Evolutionary conservation across 805 yeast species (phyloP), one percentile per base, ranked within the genome.

Genomic region (Starmerella bacillaris): DNA sequence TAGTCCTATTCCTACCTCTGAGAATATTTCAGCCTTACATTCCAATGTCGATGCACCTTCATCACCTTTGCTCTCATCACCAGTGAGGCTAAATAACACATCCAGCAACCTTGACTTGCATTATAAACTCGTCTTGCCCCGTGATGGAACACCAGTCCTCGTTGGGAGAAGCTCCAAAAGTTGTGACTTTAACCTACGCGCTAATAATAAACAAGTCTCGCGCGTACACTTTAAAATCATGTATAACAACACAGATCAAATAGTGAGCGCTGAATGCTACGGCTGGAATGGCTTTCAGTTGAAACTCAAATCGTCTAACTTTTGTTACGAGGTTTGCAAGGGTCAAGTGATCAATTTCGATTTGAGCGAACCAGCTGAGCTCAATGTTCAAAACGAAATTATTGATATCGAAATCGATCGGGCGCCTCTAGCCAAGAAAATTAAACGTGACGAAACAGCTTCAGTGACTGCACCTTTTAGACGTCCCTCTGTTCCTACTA

Each of bases 271-370:
- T 34, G 67, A 67, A 30, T 86, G 95, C 54, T 54, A 71, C 36
- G 95, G 96, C 3, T 68, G 72, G 57, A 86, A 86, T 53, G 94
- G 95, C 8, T 19, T 29, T 17, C 6, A 7, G 14, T 58, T 78
- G 34, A 64, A 68, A 7, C 67, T 83, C 15, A 21, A 17, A 19
- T 31, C 39, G 7, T 40, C 37, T 4, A 35, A 37, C 2, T 58
- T 72, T 44, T 14, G 15, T 14, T 65, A 74, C 42, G 59, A 63
- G 30, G 65, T 84, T 32, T 57, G 67, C 38, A 65, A 69, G 39
- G 68, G 65, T 37, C 93, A 84, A 55, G 59, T 69, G 2, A 63
- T 79, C 16, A 57, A 63, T 2, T 58, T 83, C 49, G 89, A 89
- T 5, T 64, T 67, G 36, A 63, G 70, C 27, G 61, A 66, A 31